Conservation (phyloP, 257 asterid genomes). For the Scutellaria galericulata region DNA sequence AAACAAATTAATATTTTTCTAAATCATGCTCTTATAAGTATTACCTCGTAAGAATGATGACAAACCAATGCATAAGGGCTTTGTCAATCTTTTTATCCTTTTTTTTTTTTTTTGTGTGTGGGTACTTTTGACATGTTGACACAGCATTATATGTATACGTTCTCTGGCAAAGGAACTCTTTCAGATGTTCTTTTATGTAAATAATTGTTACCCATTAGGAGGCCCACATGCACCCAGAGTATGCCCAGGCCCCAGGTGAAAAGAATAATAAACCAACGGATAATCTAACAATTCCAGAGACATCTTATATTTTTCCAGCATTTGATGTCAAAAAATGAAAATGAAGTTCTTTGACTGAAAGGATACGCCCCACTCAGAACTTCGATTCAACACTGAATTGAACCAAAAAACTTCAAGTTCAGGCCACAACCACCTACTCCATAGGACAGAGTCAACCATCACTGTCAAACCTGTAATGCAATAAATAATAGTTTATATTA, state of each 20-base stretch:
- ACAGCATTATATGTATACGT: too few species aligned
- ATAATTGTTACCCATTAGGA: too few species aligned
- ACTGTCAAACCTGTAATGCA: slow-evolving; percentile 71
- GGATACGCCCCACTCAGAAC: slow-evolving; percentile 99
- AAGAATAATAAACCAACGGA: neutral
- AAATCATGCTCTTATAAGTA: neutral
- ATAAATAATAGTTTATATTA: slow-evolving; percentile 22
- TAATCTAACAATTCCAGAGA: slow-evolving; percentile 5
- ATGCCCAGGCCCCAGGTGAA: too few species aligned
- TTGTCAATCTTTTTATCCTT: too few species aligned
- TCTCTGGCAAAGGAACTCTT: too few species aligned
- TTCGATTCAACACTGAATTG: slow-evolving; percentile 90
- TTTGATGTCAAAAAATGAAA: slow-evolving; percentile 12
- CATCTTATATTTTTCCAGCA: slow-evolving; percentile 8
- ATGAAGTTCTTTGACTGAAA: slow-evolving; percentile 32
- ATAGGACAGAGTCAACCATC: slow-evolving; percentile 75
- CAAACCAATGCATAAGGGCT: neutral
- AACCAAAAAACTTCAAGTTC: slow-evolving; percentile 97
- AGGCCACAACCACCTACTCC: slow-evolving; percentile 91
- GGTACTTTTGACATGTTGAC: too few species aligned
- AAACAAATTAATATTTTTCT: neutral
- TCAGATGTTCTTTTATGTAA: too few species aligned
- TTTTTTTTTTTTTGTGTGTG: too few species aligned
- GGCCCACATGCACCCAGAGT: too few species aligned
- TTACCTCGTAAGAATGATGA: slow-evolving; percentile 18